Percentiles rank a stretch among this genome's conserved stretches.
Evolutionary conservation across 2,329 filamentous ascomycete genomes (phyloP).

Genomic region (Helminthosporium solani): DNA sequence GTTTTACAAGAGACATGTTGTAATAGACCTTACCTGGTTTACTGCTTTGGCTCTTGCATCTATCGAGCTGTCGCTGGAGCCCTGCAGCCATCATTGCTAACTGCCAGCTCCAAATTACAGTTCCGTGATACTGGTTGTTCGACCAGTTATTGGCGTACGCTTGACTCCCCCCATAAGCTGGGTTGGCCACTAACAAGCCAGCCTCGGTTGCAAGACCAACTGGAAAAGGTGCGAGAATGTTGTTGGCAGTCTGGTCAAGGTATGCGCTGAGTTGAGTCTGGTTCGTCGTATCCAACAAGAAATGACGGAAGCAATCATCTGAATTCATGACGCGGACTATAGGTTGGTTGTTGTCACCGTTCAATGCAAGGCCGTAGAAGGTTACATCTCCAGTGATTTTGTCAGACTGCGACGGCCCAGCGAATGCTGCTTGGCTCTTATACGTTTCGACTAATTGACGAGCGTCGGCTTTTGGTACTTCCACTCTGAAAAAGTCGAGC

Average conservation of each 20-base stretch:
- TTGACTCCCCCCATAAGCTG: conserved; percentile 54
- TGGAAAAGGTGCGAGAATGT: conserved; percentile 60
- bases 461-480: conserved; percentile 49
- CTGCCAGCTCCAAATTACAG: conserved; percentile 66
- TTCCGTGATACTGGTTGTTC: conserved; percentile 62
- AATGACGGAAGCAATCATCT: conserved; percentile 64
- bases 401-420: conserved; percentile 48
- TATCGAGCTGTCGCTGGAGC: conserved; percentile 57
- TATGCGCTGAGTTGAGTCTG: conserved; percentile 58
- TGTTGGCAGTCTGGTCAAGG: conserved; percentile 58
- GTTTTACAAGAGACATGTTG: not conserved
- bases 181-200: conserved; percentile 62
- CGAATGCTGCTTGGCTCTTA: conserved; percentile 45
- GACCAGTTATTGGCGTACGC: conserved; percentile 53
- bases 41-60: conserved; percentile 45
- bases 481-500: conserved; percentile 57
- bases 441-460: conserved; percentile 52
- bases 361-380: conserved; percentile 60
- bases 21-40: conserved; percentile 1
- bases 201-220: conserved; percentile 58
- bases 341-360: conserved; percentile 52
- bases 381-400: conserved; percentile 48
- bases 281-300: conserved; percentile 62
- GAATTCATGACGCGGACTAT: conserved; percentile 62
- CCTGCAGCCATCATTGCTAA: conserved; percentile 65